Evolutionary conservation across 2,329 filamentous ascomycete genomes (phyloP), one percentile per base, ranked within the genome.

Genomic region (Trichoderma sp.): DNA sequence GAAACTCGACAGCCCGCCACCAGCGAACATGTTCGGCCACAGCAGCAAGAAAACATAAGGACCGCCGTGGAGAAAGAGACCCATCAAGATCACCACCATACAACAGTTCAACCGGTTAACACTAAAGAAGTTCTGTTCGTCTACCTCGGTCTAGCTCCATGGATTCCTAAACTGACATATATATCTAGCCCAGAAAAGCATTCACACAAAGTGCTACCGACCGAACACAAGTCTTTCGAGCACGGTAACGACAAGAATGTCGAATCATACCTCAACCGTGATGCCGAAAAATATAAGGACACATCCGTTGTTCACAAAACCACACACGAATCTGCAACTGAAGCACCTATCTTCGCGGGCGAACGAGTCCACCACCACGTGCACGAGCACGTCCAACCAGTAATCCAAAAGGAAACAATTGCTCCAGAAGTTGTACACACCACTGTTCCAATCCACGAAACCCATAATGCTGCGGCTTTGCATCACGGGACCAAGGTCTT

Each of bases 51-150:
- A 77, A 81, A 90, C n/a, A 76, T 88, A 11, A 85, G 83, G 24
- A 90, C 88, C 1, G 91, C 89, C 7, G 80, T 93, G 30, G 89
- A 93, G 78, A 88, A 87, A 75, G 91, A 93, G 76, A 83, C 92
- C 4, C 90, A 93, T 78, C 91, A 92, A 78, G 89, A 93, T 72
- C 91, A 93, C 76, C 89, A 92, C 79, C 90, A 93, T 79, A 91
- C 89, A 61, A 89, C 89, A 0, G 82, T 93, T 1, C 91, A 93
- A 81, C 91, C 91, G 0, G 81, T 93, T 28, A 58, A 75, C 14
- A 72, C 74, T 18, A 76, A 77, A 39, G 80, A 83, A 68, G 75
- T 72, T 71, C 81, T 84, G 74, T 88, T 11, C 8, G 34, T 47
- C 32, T 7, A 30, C 32, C 26, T 3, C 8, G 14, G 11, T 24